Percentiles rank a stretch among this genome's conserved stretches.
These are phyloP conservation scores for Termitomyces heimii DNA, from an alignment of 768 basidiomycete genomes.

Conservation along the genomic window DNA sequence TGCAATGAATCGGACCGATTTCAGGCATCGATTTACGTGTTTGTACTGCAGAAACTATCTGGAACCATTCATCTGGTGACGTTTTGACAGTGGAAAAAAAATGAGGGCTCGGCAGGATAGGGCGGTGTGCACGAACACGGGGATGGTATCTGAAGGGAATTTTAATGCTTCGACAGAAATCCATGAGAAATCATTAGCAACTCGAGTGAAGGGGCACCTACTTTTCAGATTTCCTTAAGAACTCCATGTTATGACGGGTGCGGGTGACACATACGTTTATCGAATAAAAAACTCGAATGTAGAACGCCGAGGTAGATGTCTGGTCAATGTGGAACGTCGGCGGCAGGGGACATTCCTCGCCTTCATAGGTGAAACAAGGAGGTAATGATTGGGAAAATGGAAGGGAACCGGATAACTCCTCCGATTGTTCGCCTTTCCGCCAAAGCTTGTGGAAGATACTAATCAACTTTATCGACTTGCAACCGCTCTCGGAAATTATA, in stretches of 20 bases:
- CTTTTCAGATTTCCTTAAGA: constrained; percentile 44
- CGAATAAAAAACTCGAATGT: constrained; percentile 36
- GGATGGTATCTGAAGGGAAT: constrained; percentile 49
- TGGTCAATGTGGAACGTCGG: constrained; percentile 36
- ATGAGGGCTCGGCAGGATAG: constrained; percentile 39
- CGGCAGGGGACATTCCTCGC: constrained; percentile 33
- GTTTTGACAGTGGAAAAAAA: constrained; percentile 57
- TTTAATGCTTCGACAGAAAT: constrained; percentile 28
- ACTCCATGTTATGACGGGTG: constrained; percentile 30
- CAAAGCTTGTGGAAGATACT: constrained; percentile 29
- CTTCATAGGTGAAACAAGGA: constrained; percentile 32
- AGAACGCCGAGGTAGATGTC: constrained; percentile 30
- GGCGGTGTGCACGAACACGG: constrained; percentile 47
- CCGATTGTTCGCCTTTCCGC: constrained; percentile 11
- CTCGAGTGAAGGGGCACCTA: constrained; percentile 19
- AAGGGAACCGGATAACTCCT: constrained; percentile 24
- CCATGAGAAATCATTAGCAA: background rate
- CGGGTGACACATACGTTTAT: constrained; percentile 37
- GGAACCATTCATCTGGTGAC: constrained; percentile 64
- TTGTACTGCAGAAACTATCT: constrained; percentile 36
- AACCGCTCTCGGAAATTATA: constrained; percentile 31
- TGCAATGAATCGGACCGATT: constrained; percentile 37
- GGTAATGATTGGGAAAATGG: constrained; percentile 44
- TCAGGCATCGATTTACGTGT: constrained; percentile 23
- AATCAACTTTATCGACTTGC: constrained; percentile 26